phyloP scores from a whole-genome alignment of 805 yeast species.

The Lachancea sp. region DNA sequence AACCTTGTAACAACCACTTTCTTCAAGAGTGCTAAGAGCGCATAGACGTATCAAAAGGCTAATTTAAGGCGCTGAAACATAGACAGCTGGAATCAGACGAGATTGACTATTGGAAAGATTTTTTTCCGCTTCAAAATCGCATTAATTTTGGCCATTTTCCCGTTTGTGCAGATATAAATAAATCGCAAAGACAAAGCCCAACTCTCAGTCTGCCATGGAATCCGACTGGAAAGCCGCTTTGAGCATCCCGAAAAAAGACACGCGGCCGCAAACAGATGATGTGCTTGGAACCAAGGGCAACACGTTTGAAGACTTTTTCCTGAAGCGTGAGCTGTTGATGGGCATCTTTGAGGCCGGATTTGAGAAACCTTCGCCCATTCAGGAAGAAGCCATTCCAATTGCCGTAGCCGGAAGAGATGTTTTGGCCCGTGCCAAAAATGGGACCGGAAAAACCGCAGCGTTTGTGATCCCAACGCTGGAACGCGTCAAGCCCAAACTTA shows the following conservation, averaged over 20 bases:
- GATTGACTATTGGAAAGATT: neutral
- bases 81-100: neutral
- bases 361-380: slow-evolving; percentile 96
- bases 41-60: neutral
- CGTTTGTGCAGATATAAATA: too few species aligned
- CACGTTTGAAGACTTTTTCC: slow-evolving; percentile 83
- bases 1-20: neutral
- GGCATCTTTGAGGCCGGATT: slow-evolving; percentile 99
- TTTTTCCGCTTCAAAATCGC: neutral
- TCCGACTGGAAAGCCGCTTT: slow-evolving; percentile 67
- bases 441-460: slow-evolving; percentile 98
- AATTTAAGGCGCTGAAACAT: neutral
- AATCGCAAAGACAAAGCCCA: too few species aligned
- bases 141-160: neutral
- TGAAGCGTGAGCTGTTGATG: slow-evolving; percentile 91
- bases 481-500: slow-evolving; percentile 73
- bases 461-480: slow-evolving; percentile 91
- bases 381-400: slow-evolving; percentile 93
- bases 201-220: too few species aligned
- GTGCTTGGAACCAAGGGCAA: slow-evolving; percentile 87
- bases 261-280: slow-evolving; percentile 96
- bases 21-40: neutral
- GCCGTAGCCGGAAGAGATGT: slow-evolving; percentile 94
- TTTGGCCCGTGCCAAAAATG: slow-evolving; percentile 95
- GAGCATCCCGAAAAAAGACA: slow-evolving; percentile 75